Evolutionary conservation across 441 rosid genomes (phyloP).

Genomic region (California macrophylla): DNA sequence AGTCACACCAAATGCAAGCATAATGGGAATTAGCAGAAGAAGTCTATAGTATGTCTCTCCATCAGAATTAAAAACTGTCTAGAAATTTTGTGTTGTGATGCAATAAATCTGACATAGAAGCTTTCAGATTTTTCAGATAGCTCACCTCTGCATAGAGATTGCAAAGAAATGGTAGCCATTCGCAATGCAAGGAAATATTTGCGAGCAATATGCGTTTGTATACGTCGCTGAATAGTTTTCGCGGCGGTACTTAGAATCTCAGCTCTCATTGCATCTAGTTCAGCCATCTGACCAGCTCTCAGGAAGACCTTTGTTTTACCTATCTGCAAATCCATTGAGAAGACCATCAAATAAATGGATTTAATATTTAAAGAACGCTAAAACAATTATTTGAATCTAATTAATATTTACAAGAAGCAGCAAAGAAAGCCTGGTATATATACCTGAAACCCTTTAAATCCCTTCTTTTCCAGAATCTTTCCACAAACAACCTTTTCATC

Average conservation of each 20-base stretch:
- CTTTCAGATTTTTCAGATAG: neutral
- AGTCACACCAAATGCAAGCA: slow-evolving; percentile 10
- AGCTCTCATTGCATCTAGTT: slow-evolving; percentile 78
- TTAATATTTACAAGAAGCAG: slow-evolving; percentile 6
- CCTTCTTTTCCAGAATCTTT: slow-evolving; percentile 74
- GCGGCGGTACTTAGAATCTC: slow-evolving; percentile 84
- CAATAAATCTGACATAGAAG: neutral
- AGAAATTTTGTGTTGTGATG: neutral
- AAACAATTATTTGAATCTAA: neutral
- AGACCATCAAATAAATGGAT: slow-evolving; percentile 19
- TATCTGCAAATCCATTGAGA: slow-evolving; percentile 47
- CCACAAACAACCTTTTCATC: slow-evolving; percentile 68
- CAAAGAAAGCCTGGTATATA: slow-evolving; percentile 12
- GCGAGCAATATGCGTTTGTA: slow-evolving; percentile 62
- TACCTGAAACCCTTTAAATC: slow-evolving; percentile 92
- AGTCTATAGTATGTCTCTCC: neutral
- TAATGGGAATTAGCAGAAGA: neutral
- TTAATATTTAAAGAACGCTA: neutral
- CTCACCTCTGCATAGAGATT: slow-evolving; percentile 80
- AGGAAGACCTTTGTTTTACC: slow-evolving; percentile 91
- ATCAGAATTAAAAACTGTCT: neutral
- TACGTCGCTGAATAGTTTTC: slow-evolving; percentile 67
- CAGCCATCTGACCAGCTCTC: slow-evolving; percentile 99
- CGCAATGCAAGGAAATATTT: slow-evolving; percentile 63
- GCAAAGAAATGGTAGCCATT: slow-evolving; percentile 48